Evolutionary conservation across 2,329 filamentous ascomycete genomes (phyloP).

Genomic region (Aspergillus uvarum): DNA sequence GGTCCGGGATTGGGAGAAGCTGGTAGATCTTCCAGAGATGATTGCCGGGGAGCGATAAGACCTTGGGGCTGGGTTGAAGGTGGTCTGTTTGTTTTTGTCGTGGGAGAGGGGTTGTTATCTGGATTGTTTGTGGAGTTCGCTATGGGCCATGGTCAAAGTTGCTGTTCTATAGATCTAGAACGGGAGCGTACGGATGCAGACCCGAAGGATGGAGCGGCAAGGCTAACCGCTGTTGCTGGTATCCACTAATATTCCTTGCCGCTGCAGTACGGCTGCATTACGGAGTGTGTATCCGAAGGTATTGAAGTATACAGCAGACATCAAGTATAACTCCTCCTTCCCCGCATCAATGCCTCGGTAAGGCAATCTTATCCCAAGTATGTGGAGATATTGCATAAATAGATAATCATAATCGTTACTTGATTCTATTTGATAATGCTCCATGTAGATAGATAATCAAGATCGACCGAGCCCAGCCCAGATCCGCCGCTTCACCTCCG

Average conservation of each 20-base stretch:
- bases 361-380: neutral
- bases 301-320: neutral
- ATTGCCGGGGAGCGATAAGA: too few relatives aligned
- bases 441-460: neutral
- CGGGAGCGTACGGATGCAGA: neutral
- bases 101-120: too few relatives aligned
- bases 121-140: too few relatives aligned
- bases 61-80: too few relatives aligned
- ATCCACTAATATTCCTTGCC: neutral
- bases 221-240: neutral
- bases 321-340: neutral
- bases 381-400: neutral
- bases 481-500: constrained; percentile 17
- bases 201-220: neutral
- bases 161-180: too few relatives aligned
- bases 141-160: too few relatives aligned
- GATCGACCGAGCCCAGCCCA: neutral
- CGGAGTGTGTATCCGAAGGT: neutral
- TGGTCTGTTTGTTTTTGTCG: too few relatives aligned
- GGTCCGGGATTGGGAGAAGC: too few relatives aligned
- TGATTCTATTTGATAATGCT: neutral
- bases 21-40: too few relatives aligned
- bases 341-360: neutral
- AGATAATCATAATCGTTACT: neutral
- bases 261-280: neutral